Conservation (phyloP, 208 protist species). For the Angomonas ambiguus region DNA sequence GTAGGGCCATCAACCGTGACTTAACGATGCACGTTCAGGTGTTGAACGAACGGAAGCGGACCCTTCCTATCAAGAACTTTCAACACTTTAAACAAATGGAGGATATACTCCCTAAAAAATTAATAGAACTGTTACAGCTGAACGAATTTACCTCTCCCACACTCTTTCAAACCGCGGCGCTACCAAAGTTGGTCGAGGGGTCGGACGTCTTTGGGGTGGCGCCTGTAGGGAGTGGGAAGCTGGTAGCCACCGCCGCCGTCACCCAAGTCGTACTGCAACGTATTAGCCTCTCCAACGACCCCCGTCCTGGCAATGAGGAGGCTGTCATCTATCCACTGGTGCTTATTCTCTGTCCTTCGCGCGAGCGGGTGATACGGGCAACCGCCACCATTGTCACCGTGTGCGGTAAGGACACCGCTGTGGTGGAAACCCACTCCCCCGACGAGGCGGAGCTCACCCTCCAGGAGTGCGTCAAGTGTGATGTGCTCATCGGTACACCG, state of each 20-base stretch:
- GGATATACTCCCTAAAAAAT: slow-evolving; percentile 36
- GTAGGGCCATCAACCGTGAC: slow-evolving; percentile 29
- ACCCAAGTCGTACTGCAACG: slow-evolving; percentile 38
- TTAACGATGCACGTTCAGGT: slow-evolving; percentile 39
- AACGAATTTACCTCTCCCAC: slow-evolving; percentile 56
- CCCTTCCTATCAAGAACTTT: slow-evolving; percentile 26
- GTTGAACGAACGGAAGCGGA: slow-evolving; percentile 45
- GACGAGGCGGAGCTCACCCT: slow-evolving; percentile 75
- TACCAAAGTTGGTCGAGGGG: slow-evolving; percentile 80
- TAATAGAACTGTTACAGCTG: slow-evolving; percentile 32
- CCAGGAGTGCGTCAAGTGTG: slow-evolving; percentile 75
- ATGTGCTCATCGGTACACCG: slow-evolving; percentile 90
- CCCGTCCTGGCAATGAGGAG: not conserved
- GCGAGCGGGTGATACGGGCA: slow-evolving; percentile 95
- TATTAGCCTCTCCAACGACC: not conserved
- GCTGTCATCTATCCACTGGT: slow-evolving; percentile 57
- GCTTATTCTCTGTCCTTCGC: slow-evolving; percentile 95
- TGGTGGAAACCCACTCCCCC: slow-evolving; percentile 79
- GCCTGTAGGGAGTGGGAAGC: slow-evolving; percentile 96
- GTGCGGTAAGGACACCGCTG: slow-evolving; percentile 3
- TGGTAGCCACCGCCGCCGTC: slow-evolving; percentile 95
- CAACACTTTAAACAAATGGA: slow-evolving; percentile 42
- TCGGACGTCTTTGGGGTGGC: slow-evolving; percentile 92
- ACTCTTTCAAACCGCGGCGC: slow-evolving; percentile 74
- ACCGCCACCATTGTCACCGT: slow-evolving; percentile 75